phyloP scores from a whole-genome alignment of 805 yeast genomes.

The Sugiyamaella americana region DNA sequence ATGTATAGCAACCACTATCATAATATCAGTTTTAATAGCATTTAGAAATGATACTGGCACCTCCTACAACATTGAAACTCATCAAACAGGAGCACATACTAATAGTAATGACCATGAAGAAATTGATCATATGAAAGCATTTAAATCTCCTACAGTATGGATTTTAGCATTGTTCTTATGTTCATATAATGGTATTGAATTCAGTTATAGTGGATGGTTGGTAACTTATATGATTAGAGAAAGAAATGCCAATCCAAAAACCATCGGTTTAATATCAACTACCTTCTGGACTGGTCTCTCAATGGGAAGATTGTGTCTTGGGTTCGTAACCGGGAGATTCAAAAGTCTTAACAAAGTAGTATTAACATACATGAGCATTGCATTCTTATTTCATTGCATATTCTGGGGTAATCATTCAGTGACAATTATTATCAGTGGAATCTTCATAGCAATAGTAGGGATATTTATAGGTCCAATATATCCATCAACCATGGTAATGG shows the following conservation, averaged over 20 bases:
- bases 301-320: constrained; percentile 51
- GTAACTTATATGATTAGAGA: constrained; percentile 54
- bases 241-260: constrained; percentile 41
- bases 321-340: constrained; percentile 34
- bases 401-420: constrained; percentile 41
- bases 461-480: constrained; percentile 62
- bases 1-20: constrained; percentile 34
- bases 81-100: background rate
- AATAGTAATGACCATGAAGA: background rate
- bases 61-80: constrained; percentile 11
- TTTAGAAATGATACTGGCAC: constrained; percentile 35
- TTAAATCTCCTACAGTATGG: constrained; percentile 28
- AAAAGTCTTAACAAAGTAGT: constrained; percentile 22
- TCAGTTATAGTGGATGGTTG: constrained; percentile 63
- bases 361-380: constrained; percentile 29
- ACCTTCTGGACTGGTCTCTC: constrained; percentile 70
- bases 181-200: constrained; percentile 63
- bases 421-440: constrained; percentile 39
- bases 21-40: constrained; percentile 35
- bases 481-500: constrained; percentile 69
- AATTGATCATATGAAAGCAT: constrained; percentile 10
- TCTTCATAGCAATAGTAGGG: constrained; percentile 46
- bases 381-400: constrained; percentile 37
- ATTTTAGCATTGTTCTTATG: constrained; percentile 48
- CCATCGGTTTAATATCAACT: constrained; percentile 58